A percentile compares a stretch with the other conserved stretches of the same genome.
phyloP scores from a whole-genome alignment of 495 filamentous ascomycete species.

The Corynascus novoguineensis region DNA sequence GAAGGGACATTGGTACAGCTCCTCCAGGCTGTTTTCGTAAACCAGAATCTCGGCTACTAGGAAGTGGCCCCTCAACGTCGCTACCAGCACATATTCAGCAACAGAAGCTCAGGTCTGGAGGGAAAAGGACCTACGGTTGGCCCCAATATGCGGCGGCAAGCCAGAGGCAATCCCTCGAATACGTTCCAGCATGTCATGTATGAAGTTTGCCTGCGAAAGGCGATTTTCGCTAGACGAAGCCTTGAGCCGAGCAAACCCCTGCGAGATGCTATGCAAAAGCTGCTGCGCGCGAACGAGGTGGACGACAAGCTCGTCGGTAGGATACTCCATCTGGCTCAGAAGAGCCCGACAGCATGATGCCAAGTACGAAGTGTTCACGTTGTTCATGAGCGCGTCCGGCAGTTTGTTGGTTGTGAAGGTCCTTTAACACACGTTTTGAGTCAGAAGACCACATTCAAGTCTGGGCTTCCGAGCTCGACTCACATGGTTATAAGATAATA shows the following conservation, averaged over 20 bases:
- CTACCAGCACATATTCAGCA: conserved; percentile 5
- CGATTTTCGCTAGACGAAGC: conserved; percentile 8
- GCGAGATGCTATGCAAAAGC: conserved; percentile 27
- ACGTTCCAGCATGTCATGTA: conserved; percentile 23
- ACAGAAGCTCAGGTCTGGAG: not conserved
- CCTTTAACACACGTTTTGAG: conserved; percentile 1
- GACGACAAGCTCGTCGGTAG: conserved; percentile 25
- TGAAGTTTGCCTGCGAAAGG: conserved; percentile 13
- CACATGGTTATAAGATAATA: conserved; percentile 33
- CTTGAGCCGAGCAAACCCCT: conserved; percentile 16
- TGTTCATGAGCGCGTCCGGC: conserved; percentile 29
- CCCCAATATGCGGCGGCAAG: conserved; percentile 18
- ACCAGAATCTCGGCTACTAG: conserved; percentile 27
- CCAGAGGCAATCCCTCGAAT: conserved; percentile 14
- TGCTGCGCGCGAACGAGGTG: conserved; percentile 27
- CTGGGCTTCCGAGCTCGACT: too few relatives aligned
- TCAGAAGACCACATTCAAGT: too few relatives aligned
- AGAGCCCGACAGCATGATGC: conserved; percentile 23
- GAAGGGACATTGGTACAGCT: not conserved
- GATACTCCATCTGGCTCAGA: conserved; percentile 19
- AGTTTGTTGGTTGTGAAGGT: conserved; percentile 32
- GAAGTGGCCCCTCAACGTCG: conserved; percentile 23
- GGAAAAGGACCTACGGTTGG: conserved; percentile 14
- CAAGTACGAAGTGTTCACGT: conserved; percentile 25
- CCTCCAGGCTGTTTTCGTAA: conserved; percentile 24